Percentiles rank a stretch among this genome's conserved stretches.
Evolutionary conservation across 371 early-diverging fungal species (phyloP).

Genomic region (Vavraia culicis): DNA sequence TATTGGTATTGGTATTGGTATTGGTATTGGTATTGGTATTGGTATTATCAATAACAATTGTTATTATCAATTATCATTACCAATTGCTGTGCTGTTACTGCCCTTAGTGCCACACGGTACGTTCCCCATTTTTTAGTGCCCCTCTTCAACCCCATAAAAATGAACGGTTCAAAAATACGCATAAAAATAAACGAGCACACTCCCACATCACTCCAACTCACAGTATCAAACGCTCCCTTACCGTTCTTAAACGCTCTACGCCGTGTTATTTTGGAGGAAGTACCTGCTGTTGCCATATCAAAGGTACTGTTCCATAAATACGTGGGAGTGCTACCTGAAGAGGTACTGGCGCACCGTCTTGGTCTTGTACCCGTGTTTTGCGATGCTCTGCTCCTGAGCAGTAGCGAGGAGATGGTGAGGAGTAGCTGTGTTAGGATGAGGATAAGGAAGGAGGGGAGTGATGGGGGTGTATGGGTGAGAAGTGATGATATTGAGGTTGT

Average conservation of each 20-base stretch:
- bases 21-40: too few relatives aligned
- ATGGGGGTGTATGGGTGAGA: not conserved
- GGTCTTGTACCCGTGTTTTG: slow-evolving; percentile 79
- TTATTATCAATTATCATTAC: too few relatives aligned
- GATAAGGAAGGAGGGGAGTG: not conserved
- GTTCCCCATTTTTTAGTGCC: too few relatives aligned
- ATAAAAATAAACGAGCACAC: slow-evolving; percentile 3
- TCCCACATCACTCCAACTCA: not conserved
- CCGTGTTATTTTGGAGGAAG: slow-evolving; percentile 14
- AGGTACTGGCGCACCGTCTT: slow-evolving; percentile 80
- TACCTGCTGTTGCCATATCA: slow-evolving; percentile 57
- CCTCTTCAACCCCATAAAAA: too few relatives aligned
- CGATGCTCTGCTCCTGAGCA: slow-evolving; percentile 47
- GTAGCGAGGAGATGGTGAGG: too few relatives aligned
- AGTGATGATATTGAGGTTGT: slow-evolving; percentile 9
- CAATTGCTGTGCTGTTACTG: too few relatives aligned
- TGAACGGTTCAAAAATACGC: too few relatives aligned
- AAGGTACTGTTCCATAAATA: slow-evolving; percentile 74
- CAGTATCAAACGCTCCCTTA: slow-evolving; percentile 6
- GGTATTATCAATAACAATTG: too few relatives aligned
- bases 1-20: too few relatives aligned
- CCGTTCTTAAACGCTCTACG: slow-evolving; percentile 13
- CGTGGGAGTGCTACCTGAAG: slow-evolving; percentile 77
- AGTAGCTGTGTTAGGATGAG: too few relatives aligned
- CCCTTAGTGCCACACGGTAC: too few relatives aligned